Evolutionary conservation across 768 basidiomycete genomes (phyloP).

Genomic region (Tricholoma hemisulphureum): DNA sequence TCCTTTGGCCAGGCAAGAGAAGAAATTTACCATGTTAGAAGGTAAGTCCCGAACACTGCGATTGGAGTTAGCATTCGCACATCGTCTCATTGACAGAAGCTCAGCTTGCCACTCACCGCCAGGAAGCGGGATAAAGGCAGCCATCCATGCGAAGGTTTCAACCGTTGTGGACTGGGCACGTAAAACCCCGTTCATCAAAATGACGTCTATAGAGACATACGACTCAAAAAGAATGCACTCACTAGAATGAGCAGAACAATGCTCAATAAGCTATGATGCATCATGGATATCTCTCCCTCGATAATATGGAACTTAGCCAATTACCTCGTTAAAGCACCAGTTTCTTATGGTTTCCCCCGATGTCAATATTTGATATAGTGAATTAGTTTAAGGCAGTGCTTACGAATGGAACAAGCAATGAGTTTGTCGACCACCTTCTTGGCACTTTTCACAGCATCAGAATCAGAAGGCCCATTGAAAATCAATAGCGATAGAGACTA

Average conservation of each 20-base stretch:
- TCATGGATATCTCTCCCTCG: not conserved
- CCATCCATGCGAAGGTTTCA: constrained; percentile 11
- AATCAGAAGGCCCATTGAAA: too few species aligned
- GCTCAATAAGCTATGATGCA: constrained; percentile 2
- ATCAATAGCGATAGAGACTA: not conserved
- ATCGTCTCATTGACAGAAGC: not conserved
- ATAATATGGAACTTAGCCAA: not conserved
- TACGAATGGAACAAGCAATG: constrained; percentile 15
- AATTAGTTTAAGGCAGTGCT: not conserved
- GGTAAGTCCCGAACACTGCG: constrained; percentile 11
- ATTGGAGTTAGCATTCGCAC: not conserved
- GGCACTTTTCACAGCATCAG: not conserved
- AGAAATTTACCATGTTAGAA: constrained; percentile 5
- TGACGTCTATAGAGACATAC: not conserved
- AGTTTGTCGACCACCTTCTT: constrained; percentile 11
- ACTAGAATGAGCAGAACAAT: constrained; percentile 11
- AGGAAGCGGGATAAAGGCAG: constrained; percentile 6
- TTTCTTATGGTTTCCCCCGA: too few species aligned
- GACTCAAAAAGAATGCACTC: not conserved
- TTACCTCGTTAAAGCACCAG: constrained; percentile 15
- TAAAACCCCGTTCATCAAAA: too few species aligned
- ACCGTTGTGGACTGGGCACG: constrained; percentile 2
- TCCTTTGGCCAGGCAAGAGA: too few species aligned
- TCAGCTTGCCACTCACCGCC: not conserved
- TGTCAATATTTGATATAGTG: not conserved